phyloP scores from a whole-genome alignment of 2,329 filamentous ascomycete genomes.

The Sarocladiaceae sp. region DNA sequence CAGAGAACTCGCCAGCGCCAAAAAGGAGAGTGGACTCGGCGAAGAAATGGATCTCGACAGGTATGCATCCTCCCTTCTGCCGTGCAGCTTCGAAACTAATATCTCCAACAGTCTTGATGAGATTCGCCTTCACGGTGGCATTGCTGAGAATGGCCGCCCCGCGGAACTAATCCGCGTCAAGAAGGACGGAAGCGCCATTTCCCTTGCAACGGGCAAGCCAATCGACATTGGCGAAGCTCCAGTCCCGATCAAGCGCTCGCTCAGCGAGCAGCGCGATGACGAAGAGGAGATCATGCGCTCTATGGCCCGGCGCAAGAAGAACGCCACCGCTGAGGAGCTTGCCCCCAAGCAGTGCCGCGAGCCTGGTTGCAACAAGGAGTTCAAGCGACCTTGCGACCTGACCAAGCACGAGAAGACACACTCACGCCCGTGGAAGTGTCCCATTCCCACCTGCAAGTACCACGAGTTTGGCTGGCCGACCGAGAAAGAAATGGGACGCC shows the following conservation, averaged over 20 bases:
- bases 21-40: constrained; percentile 57
- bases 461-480: constrained; percentile 88
- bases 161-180: constrained; percentile 78
- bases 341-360: constrained; percentile 72
- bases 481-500: constrained; percentile 93
- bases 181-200: constrained; percentile 73
- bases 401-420: constrained; percentile 99
- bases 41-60: constrained; percentile 52
- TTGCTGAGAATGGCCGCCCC: constrained; percentile 74
- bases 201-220: constrained; percentile 63
- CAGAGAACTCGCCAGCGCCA: constrained; percentile 69
- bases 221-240: constrained; percentile 49
- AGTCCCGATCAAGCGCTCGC: constrained; percentile 58
- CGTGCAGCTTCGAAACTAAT: constrained; percentile 23
- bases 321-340: constrained; percentile 76
- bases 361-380: constrained; percentile 77
- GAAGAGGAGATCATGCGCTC: constrained; percentile 81
- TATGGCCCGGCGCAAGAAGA: constrained; percentile 95
- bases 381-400: constrained; percentile 93
- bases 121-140: constrained; percentile 73
- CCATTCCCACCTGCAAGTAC: constrained; percentile 78
- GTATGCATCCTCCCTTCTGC: constrained; percentile 38
- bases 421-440: constrained; percentile 92
- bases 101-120: constrained; percentile 46
- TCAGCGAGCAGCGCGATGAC: constrained; percentile 64